These are phyloP conservation scores for Diddensiella santjacobensis DNA, from an alignment of 805 yeast species.

Conservation along the genomic window DNA sequence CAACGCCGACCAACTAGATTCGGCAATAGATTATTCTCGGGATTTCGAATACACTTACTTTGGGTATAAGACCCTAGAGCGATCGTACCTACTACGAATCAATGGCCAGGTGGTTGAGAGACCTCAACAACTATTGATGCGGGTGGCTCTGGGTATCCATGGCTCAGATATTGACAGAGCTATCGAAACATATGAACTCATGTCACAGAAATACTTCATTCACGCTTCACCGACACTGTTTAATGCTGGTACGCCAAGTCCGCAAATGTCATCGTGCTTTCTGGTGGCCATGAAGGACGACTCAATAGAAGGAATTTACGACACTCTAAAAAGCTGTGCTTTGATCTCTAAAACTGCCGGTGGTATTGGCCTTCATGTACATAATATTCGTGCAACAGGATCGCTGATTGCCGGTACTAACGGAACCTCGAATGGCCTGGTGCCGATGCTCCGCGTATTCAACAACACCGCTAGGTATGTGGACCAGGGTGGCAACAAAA, in stretches of 20 bases:
- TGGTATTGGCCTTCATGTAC: slow-evolving; percentile 88
- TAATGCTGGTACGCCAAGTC: slow-evolving; percentile 85
- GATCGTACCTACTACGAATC: slow-evolving; percentile 71
- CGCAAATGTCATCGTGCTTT: slow-evolving; percentile 90
- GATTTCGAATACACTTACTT: slow-evolving; percentile 79
- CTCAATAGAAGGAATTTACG: slow-evolving; percentile 92
- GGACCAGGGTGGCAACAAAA: slow-evolving; percentile 96
- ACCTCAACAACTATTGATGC: slow-evolving; percentile 84
- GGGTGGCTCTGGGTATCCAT: slow-evolving; percentile 92
- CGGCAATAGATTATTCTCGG: slow-evolving; percentile 70
- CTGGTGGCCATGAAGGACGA: slow-evolving; percentile 88
- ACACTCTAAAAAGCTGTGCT: slow-evolving; percentile 83
- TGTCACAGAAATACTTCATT: slow-evolving; percentile 83
- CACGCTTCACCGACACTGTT: slow-evolving; percentile 95
- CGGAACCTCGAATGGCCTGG: slow-evolving; percentile 87
- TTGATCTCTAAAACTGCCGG: slow-evolving; percentile 92
- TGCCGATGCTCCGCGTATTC: slow-evolving; percentile 95
- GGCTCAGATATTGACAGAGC: slow-evolving; percentile 60
- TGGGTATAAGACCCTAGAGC: slow-evolving; percentile 88
- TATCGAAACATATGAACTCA: slow-evolving; percentile 76
- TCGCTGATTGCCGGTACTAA: slow-evolving; percentile 87
- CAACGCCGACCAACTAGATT: slow-evolving; percentile 63
- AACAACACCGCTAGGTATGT: slow-evolving; percentile 96
- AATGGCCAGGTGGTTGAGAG: slow-evolving; percentile 75
- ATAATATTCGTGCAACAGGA: slow-evolving; percentile 82